phyloP scores from a whole-genome alignment of 83 land plant genomes.

The Larix sibirica region DNA sequence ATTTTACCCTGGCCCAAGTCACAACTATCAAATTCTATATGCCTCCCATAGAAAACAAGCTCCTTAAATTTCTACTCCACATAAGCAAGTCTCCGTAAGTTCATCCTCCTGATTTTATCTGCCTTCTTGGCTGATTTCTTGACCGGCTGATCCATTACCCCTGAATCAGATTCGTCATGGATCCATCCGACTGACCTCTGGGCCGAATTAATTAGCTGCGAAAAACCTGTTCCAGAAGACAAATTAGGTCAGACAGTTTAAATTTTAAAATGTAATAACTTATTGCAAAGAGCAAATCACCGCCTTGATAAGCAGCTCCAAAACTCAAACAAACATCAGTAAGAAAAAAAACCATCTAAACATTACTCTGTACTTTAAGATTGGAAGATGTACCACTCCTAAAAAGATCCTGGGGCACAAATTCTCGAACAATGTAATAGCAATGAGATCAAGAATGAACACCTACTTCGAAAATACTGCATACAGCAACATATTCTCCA shows the following conservation, averaged over 20 bases:
- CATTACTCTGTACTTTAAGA: not conserved
- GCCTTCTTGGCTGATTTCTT: not conserved
- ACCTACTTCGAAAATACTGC: not conserved
- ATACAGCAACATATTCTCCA: not conserved
- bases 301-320: not conserved
- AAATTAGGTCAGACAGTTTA: too few relatives aligned
- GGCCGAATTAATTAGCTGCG: conserved; percentile 44
- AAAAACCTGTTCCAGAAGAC: conserved; percentile 4
- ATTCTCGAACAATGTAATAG: not conserved
- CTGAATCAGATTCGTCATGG: conserved; percentile 55
- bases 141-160: conserved; percentile 8
- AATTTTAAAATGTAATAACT: too few relatives aligned
- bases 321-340: not conserved
- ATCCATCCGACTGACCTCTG: conserved; percentile 54
- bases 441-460: not conserved
- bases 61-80: too few relatives aligned
- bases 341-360: not conserved
- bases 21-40: too few relatives aligned
- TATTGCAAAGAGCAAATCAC: too few relatives aligned
- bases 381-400: not conserved
- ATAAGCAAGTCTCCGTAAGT: too few relatives aligned
- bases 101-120: too few relatives aligned
- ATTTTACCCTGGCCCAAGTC: too few relatives aligned
- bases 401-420: not conserved
- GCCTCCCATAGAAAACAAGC: too few relatives aligned